These are phyloP conservation scores for Curvularia eragrostidis DNA, from an alignment of 2,329 filamentous ascomycete genomes.

Conservation along the genomic window DNA sequence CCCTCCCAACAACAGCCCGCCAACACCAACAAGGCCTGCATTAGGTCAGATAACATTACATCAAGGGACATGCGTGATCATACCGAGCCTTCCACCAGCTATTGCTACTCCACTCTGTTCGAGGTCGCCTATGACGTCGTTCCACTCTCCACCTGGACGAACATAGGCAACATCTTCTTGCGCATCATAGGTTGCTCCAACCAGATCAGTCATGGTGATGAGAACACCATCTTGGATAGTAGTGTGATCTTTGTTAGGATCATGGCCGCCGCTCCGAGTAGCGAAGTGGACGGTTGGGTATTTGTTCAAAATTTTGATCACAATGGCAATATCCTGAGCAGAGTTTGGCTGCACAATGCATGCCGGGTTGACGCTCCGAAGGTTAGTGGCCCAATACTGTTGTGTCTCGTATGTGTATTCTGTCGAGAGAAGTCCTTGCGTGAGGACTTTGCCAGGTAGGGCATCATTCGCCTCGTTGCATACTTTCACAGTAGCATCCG, in stretches of 20 bases:
- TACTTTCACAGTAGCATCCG: slow-evolving; percentile 24
- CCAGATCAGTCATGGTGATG: slow-evolving; percentile 46
- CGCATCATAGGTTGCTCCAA: slow-evolving; percentile 46
- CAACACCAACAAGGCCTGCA: slow-evolving; percentile 32
- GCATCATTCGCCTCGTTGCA: slow-evolving; percentile 29
- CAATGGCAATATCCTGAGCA: slow-evolving; percentile 34
- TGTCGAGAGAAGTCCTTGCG: slow-evolving; percentile 22
- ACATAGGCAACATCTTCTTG: slow-evolving; percentile 47
- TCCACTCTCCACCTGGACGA: slow-evolving; percentile 52
- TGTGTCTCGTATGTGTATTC: slow-evolving; percentile 30
- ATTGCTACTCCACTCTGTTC: slow-evolving; percentile 47
- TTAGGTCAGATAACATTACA: slow-evolving; percentile 2
- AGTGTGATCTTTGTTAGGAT: slow-evolving; percentile 47
- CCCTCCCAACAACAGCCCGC: slow-evolving; percentile 28
- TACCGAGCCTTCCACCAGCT: slow-evolving; percentile 36
- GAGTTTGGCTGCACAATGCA: slow-evolving; percentile 35
- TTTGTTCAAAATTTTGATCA: slow-evolving; percentile 34
- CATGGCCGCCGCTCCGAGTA: slow-evolving; percentile 46
- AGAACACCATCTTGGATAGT: slow-evolving; percentile 49
- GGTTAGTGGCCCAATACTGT: slow-evolving; percentile 31
- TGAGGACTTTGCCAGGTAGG: slow-evolving; percentile 29
- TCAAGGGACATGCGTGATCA: not conserved
- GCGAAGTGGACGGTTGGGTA: slow-evolving; percentile 33
- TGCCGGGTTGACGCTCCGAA: slow-evolving; percentile 30
- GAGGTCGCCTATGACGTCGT: slow-evolving; percentile 48